phyloP scores from a whole-genome alignment of 768 basidiomycete species.

The Lactarius pseudohatsudake region DNA sequence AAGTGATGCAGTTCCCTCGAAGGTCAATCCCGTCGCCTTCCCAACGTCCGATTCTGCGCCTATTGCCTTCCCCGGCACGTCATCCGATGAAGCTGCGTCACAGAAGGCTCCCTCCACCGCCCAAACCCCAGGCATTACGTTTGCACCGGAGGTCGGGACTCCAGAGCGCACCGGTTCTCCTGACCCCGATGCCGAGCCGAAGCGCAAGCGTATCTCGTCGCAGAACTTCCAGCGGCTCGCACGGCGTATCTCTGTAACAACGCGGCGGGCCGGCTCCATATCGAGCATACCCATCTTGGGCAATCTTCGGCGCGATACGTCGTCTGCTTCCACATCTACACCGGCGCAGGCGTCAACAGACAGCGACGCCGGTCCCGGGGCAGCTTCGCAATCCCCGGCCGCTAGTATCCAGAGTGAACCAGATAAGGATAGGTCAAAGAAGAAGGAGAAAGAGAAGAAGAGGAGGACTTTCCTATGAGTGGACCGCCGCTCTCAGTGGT shows the following conservation, averaged over 20 bases:
- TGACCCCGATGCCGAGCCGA: conserved; percentile 70
- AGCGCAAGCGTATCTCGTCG: conserved; percentile 77
- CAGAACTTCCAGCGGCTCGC: conserved; percentile 86
- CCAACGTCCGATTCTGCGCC: conserved; percentile 36
- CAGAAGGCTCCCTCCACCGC: conserved; percentile 35
- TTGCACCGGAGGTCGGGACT: conserved; percentile 54
- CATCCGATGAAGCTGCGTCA: conserved; percentile 36
- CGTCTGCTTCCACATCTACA: conserved; percentile 37
- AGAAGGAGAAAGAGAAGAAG: conserved; percentile 62
- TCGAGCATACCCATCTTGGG: conserved; percentile 48
- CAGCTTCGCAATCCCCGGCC: conserved; percentile 50
- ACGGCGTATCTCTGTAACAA: conserved; percentile 65
- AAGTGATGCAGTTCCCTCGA: conserved; percentile 29
- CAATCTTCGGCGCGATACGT: conserved; percentile 51
- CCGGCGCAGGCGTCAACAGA: conserved; percentile 13
- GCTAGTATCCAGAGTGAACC: conserved; percentile 52
- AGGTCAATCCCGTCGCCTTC: conserved; percentile 37
- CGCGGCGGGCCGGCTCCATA: conserved; percentile 49
- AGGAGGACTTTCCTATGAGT: conserved; percentile 48
- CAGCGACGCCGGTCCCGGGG: conserved; percentile 8
- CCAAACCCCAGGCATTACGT: conserved; percentile 57
- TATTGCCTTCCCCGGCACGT: conserved; percentile 36
- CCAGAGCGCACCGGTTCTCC: conserved; percentile 73
- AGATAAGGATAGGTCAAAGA: conserved; percentile 48
- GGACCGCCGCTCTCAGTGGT: background rate